Conservation (phyloP, 768 basidiomycete species). For the Cyclocybe aegerita region DNA sequence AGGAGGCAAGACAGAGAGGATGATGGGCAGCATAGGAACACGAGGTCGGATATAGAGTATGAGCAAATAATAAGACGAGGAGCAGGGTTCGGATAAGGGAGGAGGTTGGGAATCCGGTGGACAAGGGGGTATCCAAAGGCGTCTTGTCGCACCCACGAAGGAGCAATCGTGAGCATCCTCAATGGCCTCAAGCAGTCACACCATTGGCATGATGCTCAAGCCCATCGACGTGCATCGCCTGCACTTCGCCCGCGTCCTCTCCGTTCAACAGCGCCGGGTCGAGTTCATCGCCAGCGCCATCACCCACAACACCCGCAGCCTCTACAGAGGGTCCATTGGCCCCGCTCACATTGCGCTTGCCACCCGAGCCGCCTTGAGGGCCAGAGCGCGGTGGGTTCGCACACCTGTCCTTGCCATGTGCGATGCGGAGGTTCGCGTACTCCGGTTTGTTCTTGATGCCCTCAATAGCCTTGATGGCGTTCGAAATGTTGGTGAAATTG, state of each 20-base stretch:
- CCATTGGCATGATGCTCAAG: constrained; percentile 31
- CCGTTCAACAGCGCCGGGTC: constrained; percentile 27
- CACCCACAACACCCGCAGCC: constrained; percentile 35
- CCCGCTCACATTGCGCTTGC: constrained; percentile 44
- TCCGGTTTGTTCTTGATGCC: constrained; percentile 90
- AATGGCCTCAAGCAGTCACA: constrained; percentile 18
- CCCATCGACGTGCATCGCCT: constrained; percentile 45
- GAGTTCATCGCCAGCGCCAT: constrained; percentile 33
- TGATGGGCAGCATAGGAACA: constrained; percentile 17
- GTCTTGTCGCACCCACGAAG: constrained; percentile 12
- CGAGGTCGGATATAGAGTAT: constrained; percentile 17
- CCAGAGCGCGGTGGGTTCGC: constrained; percentile 89
- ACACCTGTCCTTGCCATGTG: constrained; percentile 95
- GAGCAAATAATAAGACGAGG: constrained; percentile 16
- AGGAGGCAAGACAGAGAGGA: constrained; percentile 13
- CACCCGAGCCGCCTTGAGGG: constrained; percentile 64
- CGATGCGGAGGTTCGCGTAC: constrained; percentile 85
- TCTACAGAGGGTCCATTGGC: constrained; percentile 29
- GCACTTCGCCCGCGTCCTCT: constrained; percentile 22
- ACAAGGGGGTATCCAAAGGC: constrained; percentile 32
- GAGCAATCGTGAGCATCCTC: constrained; percentile 2
- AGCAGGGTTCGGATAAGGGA: constrained; percentile 4
- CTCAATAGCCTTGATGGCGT: constrained; percentile 98
- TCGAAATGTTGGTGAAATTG: constrained; percentile 93
- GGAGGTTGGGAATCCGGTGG: constrained; percentile 6